A percentile compares a stretch with the other conserved stretches of the same genome.
These are phyloP conservation scores for Yarrowia bubula DNA, from an alignment of 805 yeast genomes.

Conservation along the genomic window DNA sequence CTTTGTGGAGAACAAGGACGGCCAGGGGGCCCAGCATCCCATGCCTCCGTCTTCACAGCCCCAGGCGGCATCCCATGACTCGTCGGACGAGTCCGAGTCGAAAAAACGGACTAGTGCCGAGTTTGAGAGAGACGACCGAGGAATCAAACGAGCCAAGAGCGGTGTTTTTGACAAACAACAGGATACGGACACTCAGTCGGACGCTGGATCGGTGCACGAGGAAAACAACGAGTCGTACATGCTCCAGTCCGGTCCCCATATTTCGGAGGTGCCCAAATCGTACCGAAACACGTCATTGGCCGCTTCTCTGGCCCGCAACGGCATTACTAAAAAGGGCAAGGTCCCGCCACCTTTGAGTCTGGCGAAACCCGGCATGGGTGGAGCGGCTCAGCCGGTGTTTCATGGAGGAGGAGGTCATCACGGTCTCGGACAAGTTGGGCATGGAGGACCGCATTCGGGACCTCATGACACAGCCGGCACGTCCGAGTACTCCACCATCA, in stretches of 20 bases:
- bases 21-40: not conserved
- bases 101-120: not conserved
- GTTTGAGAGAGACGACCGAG: constrained; percentile 11
- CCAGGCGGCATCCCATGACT: not conserved
- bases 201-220: not conserved
- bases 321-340: constrained; percentile 13
- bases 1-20: constrained; percentile 5
- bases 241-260: constrained; percentile 3
- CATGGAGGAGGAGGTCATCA: not conserved
- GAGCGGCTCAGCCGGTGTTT: not conserved
- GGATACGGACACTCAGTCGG: not conserved
- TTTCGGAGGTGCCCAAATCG: constrained; percentile 9
- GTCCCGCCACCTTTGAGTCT: constrained; percentile 14
- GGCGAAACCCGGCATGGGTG: not conserved
- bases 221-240: constrained; percentile 12
- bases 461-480: not conserved
- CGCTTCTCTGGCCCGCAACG: constrained; percentile 13
- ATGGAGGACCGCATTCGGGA: not conserved
- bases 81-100: constrained; percentile 8
- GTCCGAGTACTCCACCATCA: constrained; percentile 7
- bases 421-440: not conserved
- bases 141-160: constrained; percentile 1
- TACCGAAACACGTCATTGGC: constrained; percentile 23
- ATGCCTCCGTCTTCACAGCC: not conserved
- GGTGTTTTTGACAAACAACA: not conserved